phyloP scores from a whole-genome alignment of 495 filamentous ascomycete species.

The Aspergillus olivimuriae region DNA sequence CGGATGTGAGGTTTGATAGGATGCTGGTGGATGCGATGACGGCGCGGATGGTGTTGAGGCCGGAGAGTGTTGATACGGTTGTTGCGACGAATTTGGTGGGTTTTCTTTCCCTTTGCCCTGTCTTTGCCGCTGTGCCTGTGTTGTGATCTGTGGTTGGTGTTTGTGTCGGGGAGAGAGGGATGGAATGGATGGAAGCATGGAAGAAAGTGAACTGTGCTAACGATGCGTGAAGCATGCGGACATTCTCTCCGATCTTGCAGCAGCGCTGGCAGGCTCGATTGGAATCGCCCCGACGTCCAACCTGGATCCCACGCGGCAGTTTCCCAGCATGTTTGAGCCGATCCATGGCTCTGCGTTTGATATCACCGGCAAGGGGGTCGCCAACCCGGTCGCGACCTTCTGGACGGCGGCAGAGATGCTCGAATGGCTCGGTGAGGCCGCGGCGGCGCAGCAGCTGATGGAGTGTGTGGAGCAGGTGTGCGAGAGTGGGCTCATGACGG shows the following conservation, averaged over 20 bases:
- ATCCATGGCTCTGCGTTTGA: conserved; percentile 66
- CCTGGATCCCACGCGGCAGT: conserved; percentile 54
- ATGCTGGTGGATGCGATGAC: conserved; percentile 60
- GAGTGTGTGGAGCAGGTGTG: conserved; percentile 54
- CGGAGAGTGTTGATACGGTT: conserved; percentile 48
- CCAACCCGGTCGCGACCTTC: conserved; percentile 66
- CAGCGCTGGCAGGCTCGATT: conserved; percentile 49
- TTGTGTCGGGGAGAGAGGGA: not conserved
- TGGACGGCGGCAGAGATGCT: conserved; percentile 68
- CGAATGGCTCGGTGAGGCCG: conserved; percentile 53
- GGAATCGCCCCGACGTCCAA: conserved; percentile 58
- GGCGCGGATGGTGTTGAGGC: conserved; percentile 49
- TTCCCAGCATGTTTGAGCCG: conserved; percentile 62
- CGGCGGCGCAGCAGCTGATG: conserved; percentile 50
- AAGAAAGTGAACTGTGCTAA: not conserved
- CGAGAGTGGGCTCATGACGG: conserved; percentile 51
- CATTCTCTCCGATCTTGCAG: conserved; percentile 53
- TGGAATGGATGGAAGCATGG: not conserved
- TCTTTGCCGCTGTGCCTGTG: not conserved
- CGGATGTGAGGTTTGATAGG: conserved; percentile 48
- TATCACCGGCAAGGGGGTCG: conserved; percentile 64
- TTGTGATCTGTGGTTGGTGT: not conserved
- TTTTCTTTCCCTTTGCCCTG: not conserved
- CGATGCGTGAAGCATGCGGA: conserved; percentile 39
- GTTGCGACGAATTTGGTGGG: conserved; percentile 47